Evolutionary conservation across 2,329 filamentous ascomycete genomes (phyloP), one percentile per base, ranked within the genome.

Genomic region (Phyllosticta citriasiana): DNA sequence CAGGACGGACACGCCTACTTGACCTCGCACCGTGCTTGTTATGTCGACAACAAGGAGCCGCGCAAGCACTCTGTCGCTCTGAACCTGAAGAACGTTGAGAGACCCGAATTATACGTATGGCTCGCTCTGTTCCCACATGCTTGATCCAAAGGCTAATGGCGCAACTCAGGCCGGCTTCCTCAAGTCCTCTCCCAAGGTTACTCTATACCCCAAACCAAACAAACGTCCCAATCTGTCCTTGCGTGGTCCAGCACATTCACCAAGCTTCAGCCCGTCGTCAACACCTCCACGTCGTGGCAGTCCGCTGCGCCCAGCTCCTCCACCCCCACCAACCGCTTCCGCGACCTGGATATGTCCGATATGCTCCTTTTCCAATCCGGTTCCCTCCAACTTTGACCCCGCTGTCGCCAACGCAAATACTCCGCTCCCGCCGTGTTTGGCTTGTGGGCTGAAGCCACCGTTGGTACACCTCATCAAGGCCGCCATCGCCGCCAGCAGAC

Each of bases 1-100:
- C 94, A 99, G 73, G 91, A 96, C 78, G 94, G 94, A 57, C 91
- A 97, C 77, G 91, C 94, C 60, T 99, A 99, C 73, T 76, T 99
- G 75, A 99, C 94, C 19, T 96, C 94, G 8, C 93, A 97, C 75
- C 88, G 94, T 59, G 86, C 91, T 64, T 99, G 93, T 78, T 99
- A 97, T 72, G 89, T 99, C 65, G 92, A 97, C 71, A 88, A 91
- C 69, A 82, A 85, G 33, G 88, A 97, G 65, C 91, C 94, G 16
- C 84, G 93, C 65, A 88, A 88, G 71, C 85, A 89, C 73, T 96
- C 92, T 0, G 83, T 92, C 33, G 88, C 89, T 16, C 81, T 99
- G 59, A 89, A 96, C 66, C 78, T 99, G 60, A 96, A 92, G 71
- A 89, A 96, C 72, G 85, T 99, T 53, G 94, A 99, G 68, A 85